phyloP scores from a whole-genome alignment of 208 protist genomes.

The Leishmania arabica region DNA sequence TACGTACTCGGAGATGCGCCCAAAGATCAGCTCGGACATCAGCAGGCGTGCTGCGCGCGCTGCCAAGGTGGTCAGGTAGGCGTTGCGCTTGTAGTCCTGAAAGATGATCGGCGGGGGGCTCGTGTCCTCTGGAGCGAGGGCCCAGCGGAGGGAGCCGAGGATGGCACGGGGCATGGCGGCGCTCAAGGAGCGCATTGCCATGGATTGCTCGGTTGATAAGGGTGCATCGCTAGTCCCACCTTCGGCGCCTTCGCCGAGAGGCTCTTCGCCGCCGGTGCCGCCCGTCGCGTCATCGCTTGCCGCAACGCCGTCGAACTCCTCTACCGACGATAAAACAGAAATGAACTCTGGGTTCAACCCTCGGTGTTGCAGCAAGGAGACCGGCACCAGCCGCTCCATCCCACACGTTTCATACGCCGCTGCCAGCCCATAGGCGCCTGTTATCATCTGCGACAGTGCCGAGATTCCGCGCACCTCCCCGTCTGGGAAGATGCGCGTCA shows the following conservation, averaged over 20 bases:
- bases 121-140: slow-evolving; percentile 45
- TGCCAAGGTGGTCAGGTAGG: slow-evolving; percentile 41
- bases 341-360: background rate
- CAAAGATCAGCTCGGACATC: slow-evolving; percentile 51
- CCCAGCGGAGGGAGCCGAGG: slow-evolving; percentile 76
- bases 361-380: slow-evolving; percentile 14
- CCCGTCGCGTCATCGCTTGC: background rate
- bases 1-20: slow-evolving; percentile 65
- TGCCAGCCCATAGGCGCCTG: slow-evolving; percentile 56
- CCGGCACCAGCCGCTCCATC: slow-evolving; percentile 32
- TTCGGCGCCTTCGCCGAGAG: background rate
- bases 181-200: background rate
- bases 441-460: slow-evolving; percentile 50
- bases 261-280: slow-evolving; percentile 4
- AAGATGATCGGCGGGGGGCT: slow-evolving; percentile 27
- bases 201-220: background rate
- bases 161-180: slow-evolving; percentile 44
- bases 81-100: slow-evolving; percentile 6
- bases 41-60: slow-evolving; percentile 55
- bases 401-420: slow-evolving; percentile 62
- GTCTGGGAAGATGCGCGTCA: slow-evolving; percentile 69
- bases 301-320: background rate
- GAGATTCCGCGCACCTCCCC: slow-evolving; percentile 69
- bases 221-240: background rate
- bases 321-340: background rate